These are phyloP conservation scores for Ophiostoma australiae DNA, from an alignment of 2,329 filamentous ascomycete species.

Conservation along the genomic window DNA sequence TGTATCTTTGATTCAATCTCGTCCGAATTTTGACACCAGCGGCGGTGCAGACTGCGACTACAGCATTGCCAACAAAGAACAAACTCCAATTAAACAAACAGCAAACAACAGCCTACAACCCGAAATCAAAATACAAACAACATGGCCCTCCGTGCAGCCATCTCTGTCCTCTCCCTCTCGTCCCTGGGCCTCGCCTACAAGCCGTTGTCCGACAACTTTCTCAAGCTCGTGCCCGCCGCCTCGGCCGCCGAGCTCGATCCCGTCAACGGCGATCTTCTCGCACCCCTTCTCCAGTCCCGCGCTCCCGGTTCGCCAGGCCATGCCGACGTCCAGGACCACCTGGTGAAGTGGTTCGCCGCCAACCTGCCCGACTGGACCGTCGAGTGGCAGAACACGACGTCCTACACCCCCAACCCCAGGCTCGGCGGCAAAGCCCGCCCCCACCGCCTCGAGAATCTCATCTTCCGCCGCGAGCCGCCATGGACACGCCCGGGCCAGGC, in stretches of 20 bases:
- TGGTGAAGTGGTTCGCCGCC: constrained; percentile 63
- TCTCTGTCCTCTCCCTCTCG: constrained; percentile 30
- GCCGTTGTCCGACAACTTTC: constrained; percentile 58
- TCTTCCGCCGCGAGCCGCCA: constrained; percentile 72
- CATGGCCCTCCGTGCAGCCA: constrained; percentile 20
- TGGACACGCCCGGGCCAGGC: constrained; percentile 66
- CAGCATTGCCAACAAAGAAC: background rate
- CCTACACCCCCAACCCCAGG: constrained; percentile 29
- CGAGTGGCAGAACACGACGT: constrained; percentile 69
- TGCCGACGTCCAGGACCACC: constrained; percentile 61
- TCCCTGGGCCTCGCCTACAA: constrained; percentile 35
- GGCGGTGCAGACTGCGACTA: background rate
- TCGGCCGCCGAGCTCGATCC: constrained; percentile 62
- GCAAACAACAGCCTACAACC: too few species aligned
- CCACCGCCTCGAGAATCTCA: constrained; percentile 67
- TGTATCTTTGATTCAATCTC: background rate
- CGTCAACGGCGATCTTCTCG: constrained; percentile 60
- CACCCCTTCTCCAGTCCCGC: constrained; percentile 68
- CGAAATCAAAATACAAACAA: background rate
- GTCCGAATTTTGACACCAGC: background rate
- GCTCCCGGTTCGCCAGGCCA: constrained; percentile 70
- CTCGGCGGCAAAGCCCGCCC: constrained; percentile 39
- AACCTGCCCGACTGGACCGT: constrained; percentile 66
- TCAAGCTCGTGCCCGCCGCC: constrained; percentile 58
- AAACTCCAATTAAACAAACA: background rate